Conservation (phyloP, 2,329 filamentous ascomycete species). For the Monosporascus sp. region DNA sequence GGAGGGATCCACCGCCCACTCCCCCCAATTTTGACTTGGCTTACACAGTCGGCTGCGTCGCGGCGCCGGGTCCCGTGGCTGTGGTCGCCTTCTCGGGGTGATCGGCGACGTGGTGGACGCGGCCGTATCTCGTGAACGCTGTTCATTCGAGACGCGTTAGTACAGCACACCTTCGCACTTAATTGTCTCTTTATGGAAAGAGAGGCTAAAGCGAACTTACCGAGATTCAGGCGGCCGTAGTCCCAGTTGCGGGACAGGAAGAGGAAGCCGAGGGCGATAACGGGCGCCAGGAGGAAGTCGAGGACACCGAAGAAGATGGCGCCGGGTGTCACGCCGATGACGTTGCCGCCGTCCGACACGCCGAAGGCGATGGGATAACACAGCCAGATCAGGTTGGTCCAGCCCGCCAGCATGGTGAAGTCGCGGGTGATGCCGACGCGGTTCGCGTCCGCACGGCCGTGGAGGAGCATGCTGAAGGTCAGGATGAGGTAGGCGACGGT, state of each 20-base stretch:
- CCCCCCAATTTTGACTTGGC: neutral
- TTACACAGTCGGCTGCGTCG: neutral
- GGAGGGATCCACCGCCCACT: too few relatives aligned
- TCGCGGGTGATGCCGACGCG: constrained; percentile 39
- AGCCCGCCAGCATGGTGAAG: constrained; percentile 41
- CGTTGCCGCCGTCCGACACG: constrained; percentile 47
- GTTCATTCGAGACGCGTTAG: neutral
- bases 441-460: constrained; percentile 32
- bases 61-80: neutral
- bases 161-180: neutral
- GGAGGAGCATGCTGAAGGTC: constrained; percentile 37
- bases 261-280: constrained; percentile 37
- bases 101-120: constrained; percentile 36
- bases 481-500: constrained; percentile 42
- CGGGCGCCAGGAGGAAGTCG: constrained; percentile 44
- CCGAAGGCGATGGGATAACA: constrained; percentile 52
- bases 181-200: neutral
- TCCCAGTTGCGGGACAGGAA: constrained; percentile 46
- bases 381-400: constrained; percentile 48
- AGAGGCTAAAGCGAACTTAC: constrained; percentile 6
- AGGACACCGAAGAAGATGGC: constrained; percentile 52
- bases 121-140: constrained; percentile 50
- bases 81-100: constrained; percentile 41
- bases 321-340: constrained; percentile 39
- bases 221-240: constrained; percentile 43